Evolutionary conservation across 495 filamentous ascomycete species (phyloP).

Genomic region (Parmelia sp.): DNA sequence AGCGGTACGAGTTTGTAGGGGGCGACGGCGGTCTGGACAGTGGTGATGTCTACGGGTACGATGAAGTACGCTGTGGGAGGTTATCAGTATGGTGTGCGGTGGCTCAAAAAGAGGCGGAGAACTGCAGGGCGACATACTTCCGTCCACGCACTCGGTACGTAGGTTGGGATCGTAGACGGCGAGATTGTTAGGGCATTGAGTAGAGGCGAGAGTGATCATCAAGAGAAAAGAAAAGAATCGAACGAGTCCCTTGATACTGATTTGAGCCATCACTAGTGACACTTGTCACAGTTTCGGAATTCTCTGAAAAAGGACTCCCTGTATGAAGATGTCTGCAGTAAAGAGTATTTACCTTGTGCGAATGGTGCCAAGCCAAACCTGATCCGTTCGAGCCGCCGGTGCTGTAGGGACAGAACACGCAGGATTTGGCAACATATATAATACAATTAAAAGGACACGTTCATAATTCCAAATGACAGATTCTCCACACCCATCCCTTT

Average conservation of each 20-base stretch:
- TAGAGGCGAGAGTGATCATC: background rate
- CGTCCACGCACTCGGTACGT: conserved; percentile 10
- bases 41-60: conserved; percentile 10
- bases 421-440: too few relatives aligned
- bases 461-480: too few relatives aligned
- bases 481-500: too few relatives aligned
- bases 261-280: background rate
- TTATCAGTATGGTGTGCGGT: background rate
- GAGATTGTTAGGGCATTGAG: conserved; percentile 14
- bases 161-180: conserved; percentile 18
- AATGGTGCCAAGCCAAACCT: too few relatives aligned
- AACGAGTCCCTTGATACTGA: background rate
- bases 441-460: too few relatives aligned
- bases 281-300: too few relatives aligned
- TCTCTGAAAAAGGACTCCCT: too few relatives aligned
- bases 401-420: too few relatives aligned
- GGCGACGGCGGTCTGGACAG: background rate
- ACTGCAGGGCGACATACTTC: background rate
- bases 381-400: too few relatives aligned
- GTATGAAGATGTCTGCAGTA: too few relatives aligned
- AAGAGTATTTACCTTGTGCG: too few relatives aligned
- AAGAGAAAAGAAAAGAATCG: background rate
- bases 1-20: conserved; percentile 16
- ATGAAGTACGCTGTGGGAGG: conserved; percentile 17
- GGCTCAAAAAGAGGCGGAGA: background rate